Evolutionary conservation across 306 rosid species (phyloP).

Genomic region (Sphenostylis stenocarpa): DNA sequence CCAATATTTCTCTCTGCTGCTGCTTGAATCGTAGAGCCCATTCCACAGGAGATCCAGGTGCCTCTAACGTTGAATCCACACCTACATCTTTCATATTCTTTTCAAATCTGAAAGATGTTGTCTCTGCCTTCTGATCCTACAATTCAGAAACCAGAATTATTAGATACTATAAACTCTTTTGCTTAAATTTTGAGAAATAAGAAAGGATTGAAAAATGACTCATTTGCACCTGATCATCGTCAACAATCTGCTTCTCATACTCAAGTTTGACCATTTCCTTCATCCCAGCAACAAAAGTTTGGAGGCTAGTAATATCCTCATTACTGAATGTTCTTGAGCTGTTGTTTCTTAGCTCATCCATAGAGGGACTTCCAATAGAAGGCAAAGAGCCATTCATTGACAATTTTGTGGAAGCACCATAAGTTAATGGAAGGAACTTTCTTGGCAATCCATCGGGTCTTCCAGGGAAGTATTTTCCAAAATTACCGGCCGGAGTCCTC

Average conservation of each 20-base stretch:
- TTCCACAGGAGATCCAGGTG: conserved; percentile 41
- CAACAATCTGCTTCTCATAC: conserved; percentile 60
- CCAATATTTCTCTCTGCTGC: conserved; percentile 64
- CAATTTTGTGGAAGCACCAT: conserved; percentile 37
- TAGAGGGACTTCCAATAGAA: conserved; percentile 64
- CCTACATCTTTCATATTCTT: conserved; percentile 56
- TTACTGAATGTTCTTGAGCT: conserved; percentile 47
- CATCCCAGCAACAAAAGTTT: conserved; percentile 77
- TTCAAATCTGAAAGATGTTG: conserved; percentile 19
- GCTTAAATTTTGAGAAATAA: conserved; percentile 3
- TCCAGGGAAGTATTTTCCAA: conserved; percentile 64
- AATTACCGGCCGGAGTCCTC: conserved; percentile 61
- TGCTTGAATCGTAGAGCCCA: conserved; percentile 73
- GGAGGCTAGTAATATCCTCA: conserved; percentile 71
- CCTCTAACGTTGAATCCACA: conserved; percentile 53
- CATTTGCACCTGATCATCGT: conserved; percentile 55
- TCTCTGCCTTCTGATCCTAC: conserved; percentile 51
- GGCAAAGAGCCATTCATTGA: conserved; percentile 64
- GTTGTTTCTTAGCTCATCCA: conserved; percentile 48
- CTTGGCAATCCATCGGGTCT: conserved; percentile 67
- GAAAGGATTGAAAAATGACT: background rate
- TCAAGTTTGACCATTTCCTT: conserved; percentile 76
- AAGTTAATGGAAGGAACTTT: conserved; percentile 52
- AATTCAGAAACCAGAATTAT: conserved; percentile 22
- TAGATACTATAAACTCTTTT: background rate